These are phyloP conservation scores for Tilletiopsis washingtonensis DNA, from an alignment of 1,284 basidiomycete species.

Conservation along the genomic window DNA sequence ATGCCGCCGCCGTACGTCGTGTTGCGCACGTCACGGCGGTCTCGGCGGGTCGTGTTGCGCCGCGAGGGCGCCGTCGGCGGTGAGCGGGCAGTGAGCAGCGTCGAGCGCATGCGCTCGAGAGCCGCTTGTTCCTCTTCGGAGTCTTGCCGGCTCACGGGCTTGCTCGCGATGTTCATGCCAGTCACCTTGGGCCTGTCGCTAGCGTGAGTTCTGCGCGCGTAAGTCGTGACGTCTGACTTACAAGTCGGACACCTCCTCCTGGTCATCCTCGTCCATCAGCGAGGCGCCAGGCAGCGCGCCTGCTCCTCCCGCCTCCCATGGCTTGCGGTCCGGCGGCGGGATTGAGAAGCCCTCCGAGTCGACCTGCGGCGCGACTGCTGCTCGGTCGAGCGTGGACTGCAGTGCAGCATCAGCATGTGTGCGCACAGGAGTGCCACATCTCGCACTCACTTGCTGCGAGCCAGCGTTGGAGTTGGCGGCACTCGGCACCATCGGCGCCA, in stretches of 20 bases:
- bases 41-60: conserved; percentile 48
- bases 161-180: conserved; percentile 46
- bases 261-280: conserved; percentile 45
- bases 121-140: conserved; percentile 52
- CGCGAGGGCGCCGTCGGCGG: conserved; percentile 19
- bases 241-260: conserved; percentile 14
- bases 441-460: no score
- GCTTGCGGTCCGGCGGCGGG: conserved; percentile 51
- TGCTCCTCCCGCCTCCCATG: conserved; percentile 45
- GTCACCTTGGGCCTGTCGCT: conserved; percentile 17
- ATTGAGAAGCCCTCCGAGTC: conserved; percentile 54
- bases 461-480: no score
- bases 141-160: conserved; percentile 49
- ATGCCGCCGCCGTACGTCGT: conserved; percentile 46
- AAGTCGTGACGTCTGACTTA: conserved; percentile 14
- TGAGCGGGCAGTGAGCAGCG: conserved; percentile 42
- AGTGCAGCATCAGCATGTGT: no score
- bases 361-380: conserved; percentile 35
- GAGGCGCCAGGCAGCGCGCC: conserved; percentile 12
- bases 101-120: conserved; percentile 51
- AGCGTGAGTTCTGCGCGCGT: no score
- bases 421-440: no score
- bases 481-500: no score
- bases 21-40: conserved; percentile 51
- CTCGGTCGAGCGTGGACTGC: not conserved